phyloP scores from a whole-genome alignment of 1,139 yeast species.

The Kodamaea anthophila region DNA sequence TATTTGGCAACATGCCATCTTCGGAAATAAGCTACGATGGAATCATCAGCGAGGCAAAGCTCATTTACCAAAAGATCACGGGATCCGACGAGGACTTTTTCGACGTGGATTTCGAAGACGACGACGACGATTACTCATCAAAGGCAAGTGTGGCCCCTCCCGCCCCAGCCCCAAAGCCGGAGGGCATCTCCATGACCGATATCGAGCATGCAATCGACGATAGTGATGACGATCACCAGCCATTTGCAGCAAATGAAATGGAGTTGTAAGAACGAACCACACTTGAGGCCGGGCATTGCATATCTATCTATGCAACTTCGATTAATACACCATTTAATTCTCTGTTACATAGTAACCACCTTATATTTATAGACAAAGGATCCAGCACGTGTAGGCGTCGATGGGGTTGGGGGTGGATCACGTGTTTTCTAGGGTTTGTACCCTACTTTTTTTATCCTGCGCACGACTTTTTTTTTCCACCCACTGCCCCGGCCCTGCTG shows the following conservation, averaged over 20 bases:
- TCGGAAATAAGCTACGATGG: conserved; percentile 90
- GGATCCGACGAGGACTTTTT: conserved; percentile 95
- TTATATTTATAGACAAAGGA: no score
- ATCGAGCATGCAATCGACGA: conserved; percentile 39
- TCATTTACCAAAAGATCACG: conserved; percentile 67
- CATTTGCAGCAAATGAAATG: conserved; percentile 66
- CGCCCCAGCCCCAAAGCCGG: conserved; percentile 5
- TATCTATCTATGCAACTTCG: no score
- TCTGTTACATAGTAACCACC: conserved; percentile 1
- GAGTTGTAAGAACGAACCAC: conserved; percentile 54
- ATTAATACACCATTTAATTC: no score
- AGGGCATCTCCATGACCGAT: conserved; percentile 11
- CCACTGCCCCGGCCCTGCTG: conserved; percentile 1
- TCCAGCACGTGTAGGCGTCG: no score
- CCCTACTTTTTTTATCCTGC: not conserved
- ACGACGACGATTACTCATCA: conserved; percentile 49
- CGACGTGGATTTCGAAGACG: conserved; percentile 94
- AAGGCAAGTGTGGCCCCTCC: conserved; percentile 6
- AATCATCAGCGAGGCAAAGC: conserved; percentile 72
- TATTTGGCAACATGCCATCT: conserved; percentile 71
- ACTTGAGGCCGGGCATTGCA: no score
- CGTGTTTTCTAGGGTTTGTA: not conserved
- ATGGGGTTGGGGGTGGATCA: no score
- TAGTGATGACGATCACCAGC: conserved; percentile 42
- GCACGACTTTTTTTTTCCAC: not conserved